Evolutionary conservation across 2,329 filamentous ascomycete species (phyloP), one percentile per base, ranked within the genome.

Genomic region (Fusarium sp.): DNA sequence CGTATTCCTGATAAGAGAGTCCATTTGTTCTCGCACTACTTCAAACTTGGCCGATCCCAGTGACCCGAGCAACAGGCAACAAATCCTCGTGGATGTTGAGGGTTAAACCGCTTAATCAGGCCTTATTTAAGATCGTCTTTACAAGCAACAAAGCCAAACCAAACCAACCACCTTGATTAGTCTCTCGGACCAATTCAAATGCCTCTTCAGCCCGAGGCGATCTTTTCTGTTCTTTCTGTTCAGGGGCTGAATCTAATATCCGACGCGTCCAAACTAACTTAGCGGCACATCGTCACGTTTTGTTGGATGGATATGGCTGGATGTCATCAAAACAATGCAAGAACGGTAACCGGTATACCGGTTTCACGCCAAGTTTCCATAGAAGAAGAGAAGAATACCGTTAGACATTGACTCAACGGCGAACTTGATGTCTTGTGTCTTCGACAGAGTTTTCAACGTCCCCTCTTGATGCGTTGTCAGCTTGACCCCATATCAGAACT

Each of bases 161-260:
- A 48, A 18, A 49, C 67, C 71, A 65, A 51, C 68, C 67, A 73
- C 63, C 57, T 45, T 52, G 57, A 60, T 47, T 73, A 56, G 57
- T 36, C 61, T 66, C 58, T 55, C 57, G 49, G 36, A 24, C 39
- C 55, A 71, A 61, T 52, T 64, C 55, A 58, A 61, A 52, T 63
- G 68, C 48, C 68, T 69, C 65, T 52, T 73, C 54, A 35, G 49
- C 49, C 42, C 48, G 47, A 71, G 70, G 14, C 60, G 45, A 70
- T 60, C 60, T 55, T 71, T 70, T 59, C 55, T 71, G 48, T 68
- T 47, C 63, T 51, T 61, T 63, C 44, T 31, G 31, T 17, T 72
- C 64, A 74, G 72, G 72, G 72, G 72, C 60, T 73, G 64, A 66
- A 61, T 38, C 56, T 56, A 63, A 52, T 55, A 59, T 42, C 42